Conservation (phyloP, 306 rosid genomes). For the Acacia confusa region DNA sequence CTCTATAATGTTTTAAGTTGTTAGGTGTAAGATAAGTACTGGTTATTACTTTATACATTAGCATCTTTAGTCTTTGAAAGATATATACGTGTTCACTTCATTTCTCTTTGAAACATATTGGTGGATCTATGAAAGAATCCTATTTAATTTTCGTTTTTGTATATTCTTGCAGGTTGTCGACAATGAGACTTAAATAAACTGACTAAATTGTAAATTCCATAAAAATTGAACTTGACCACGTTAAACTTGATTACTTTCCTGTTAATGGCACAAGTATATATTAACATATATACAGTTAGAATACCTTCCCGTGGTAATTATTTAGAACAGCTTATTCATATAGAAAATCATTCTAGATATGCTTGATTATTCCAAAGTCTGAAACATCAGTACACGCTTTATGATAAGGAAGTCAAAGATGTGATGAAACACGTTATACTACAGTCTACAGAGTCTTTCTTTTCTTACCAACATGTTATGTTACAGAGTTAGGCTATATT, state of each 20-base stretch:
- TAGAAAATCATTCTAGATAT: background rate
- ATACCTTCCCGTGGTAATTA: background rate
- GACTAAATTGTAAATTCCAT: background rate
- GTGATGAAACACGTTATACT: too few species aligned
- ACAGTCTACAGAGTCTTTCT: too few species aligned
- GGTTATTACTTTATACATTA: background rate
- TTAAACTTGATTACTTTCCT: background rate
- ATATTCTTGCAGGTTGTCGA: background rate
- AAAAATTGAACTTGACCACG: background rate
- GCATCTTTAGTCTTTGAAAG: background rate
- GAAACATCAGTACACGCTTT: conserved; percentile 4
- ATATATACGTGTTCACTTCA: background rate
- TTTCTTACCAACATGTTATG: too few species aligned
- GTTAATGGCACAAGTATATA: background rate
- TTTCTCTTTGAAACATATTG: background rate
- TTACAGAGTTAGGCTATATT: too few species aligned
- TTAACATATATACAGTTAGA: background rate
- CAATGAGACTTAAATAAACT: background rate
- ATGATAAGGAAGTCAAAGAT: too few species aligned
- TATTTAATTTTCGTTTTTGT: background rate
- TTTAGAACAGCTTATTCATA: background rate
- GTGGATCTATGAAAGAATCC: background rate
- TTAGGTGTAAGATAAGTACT: background rate
- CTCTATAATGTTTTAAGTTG: background rate
- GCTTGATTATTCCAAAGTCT: background rate